Evolutionary conservation across 148 eudicot genomes (phyloP).

Genomic region (Silene conica): DNA sequence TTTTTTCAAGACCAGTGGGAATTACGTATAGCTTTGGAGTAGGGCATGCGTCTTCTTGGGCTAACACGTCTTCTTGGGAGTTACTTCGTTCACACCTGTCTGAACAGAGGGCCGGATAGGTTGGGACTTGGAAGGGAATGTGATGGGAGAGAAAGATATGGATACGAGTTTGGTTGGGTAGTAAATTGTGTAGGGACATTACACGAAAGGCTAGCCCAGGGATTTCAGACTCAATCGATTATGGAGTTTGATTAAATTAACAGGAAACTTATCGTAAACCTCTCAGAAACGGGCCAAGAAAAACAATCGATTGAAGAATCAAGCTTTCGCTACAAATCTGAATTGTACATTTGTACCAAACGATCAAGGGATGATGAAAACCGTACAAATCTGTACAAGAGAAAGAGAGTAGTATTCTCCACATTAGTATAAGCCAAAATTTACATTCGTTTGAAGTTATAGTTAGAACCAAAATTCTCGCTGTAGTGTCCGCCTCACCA

Average conservation of each 20-base stretch:
- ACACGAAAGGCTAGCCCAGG: not conserved
- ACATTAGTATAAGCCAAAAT: constrained; percentile 14
- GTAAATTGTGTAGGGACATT: too few relatives aligned
- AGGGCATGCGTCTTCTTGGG: too few relatives aligned
- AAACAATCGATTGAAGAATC: not conserved
- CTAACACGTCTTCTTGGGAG: too few relatives aligned
- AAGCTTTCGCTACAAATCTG: not conserved
- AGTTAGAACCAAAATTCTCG: constrained; percentile 21
- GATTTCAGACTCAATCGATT: not conserved
- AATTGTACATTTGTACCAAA: not conserved
- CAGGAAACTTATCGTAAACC: not conserved
- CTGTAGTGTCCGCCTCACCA: constrained; percentile 24
- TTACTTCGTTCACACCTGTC: too few relatives aligned
- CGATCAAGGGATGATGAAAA: not conserved
- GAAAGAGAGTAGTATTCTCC: constrained; percentile 11
- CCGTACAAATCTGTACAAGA: constrained; percentile 7
- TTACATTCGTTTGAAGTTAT: constrained; percentile 11
- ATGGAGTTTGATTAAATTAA: not conserved
- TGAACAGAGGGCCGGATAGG: too few relatives aligned
- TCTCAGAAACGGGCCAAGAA: not conserved
- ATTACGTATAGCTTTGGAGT: too few relatives aligned
- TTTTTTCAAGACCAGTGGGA: too few relatives aligned
- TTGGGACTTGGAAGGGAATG: too few relatives aligned
- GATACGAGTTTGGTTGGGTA: too few relatives aligned
- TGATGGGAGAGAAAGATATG: too few relatives aligned